phyloP scores from a whole-genome alignment of 2,329 filamentous ascomycete genomes.

The Alternaria burnsii region DNA sequence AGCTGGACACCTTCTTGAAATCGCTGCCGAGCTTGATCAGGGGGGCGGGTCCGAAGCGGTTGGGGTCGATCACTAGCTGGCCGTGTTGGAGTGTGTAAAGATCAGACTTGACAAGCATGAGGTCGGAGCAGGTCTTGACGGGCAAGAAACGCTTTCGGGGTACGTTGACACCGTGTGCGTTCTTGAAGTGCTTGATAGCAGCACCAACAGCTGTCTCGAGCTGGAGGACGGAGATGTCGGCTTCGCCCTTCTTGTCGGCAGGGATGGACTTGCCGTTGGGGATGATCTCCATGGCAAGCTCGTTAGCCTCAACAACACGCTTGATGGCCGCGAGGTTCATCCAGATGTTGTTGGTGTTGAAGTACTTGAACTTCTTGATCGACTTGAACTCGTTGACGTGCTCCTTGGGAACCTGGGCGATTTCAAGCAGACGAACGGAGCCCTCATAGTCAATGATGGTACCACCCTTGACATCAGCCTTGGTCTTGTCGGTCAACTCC shows the following conservation, averaged over 20 bases:
- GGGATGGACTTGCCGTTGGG: constrained; percentile 99
- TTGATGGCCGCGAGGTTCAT: constrained; percentile 97
- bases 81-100: constrained; percentile 99
- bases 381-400: constrained; percentile 99
- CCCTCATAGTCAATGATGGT: constrained; percentile 99
- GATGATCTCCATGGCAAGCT: constrained; percentile 99
- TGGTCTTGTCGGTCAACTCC: constrained; percentile 99
- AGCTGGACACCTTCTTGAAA: constrained; percentile 99
- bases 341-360: constrained; percentile 99
- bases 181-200: constrained; percentile 98
- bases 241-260: constrained; percentile 99
- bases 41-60: constrained; percentile 93
- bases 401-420: constrained; percentile 99
- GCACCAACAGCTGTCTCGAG: constrained; percentile 98
- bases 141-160: constrained; percentile 97
- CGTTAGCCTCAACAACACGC: constrained; percentile 97
- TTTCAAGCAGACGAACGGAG: constrained; percentile 94
- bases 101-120: constrained; percentile 99
- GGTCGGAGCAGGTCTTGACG: constrained; percentile 99
- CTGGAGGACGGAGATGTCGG: constrained; percentile 95
- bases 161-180: constrained; percentile 98
- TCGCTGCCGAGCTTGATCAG: constrained; percentile 98
- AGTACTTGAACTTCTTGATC: constrained; percentile 99
- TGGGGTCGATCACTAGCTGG: constrained; percentile 95
- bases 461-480: constrained; percentile 99